Conservation (phyloP, 345 rosid genomes). For the Reutealis trisperma region DNA sequence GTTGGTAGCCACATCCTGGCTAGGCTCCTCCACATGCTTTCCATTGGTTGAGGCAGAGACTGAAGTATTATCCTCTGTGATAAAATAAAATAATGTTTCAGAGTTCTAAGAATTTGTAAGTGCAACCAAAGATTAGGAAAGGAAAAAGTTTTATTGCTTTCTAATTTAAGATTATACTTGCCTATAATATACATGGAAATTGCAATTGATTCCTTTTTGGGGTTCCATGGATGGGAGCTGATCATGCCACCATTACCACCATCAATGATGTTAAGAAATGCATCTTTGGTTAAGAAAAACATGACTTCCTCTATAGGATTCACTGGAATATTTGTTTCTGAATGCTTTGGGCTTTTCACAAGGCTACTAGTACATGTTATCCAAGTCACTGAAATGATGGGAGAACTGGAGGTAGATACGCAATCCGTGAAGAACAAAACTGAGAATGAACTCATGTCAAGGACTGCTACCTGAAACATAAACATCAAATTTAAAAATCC, state of each 20-base stretch:
- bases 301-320: slow-evolving; percentile 22
- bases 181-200: slow-evolving; percentile 34
- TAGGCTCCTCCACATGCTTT: slow-evolving; percentile 7
- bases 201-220: slow-evolving; percentile 26
- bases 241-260: slow-evolving; percentile 21
- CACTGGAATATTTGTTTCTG: slow-evolving; percentile 8
- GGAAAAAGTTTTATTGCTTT: not conserved
- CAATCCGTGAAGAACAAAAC: slow-evolving; percentile 25
- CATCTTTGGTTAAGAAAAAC: slow-evolving; percentile 29
- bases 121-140: not conserved
- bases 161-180: slow-evolving; percentile 23
- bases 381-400: slow-evolving; percentile 24
- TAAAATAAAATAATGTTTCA: not conserved
- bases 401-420: slow-evolving; percentile 20
- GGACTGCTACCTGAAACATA: slow-evolving; percentile 26
- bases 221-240: slow-evolving; percentile 19
- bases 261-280: slow-evolving; percentile 19
- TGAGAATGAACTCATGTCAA: slow-evolving; percentile 28
- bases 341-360: slow-evolving; percentile 18
- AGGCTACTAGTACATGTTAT: slow-evolving; percentile 4
- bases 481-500: slow-evolving; percentile 5
- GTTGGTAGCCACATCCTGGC: slow-evolving; percentile 3
- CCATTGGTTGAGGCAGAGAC: slow-evolving; percentile 1
- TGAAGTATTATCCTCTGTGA: slow-evolving; percentile 15
- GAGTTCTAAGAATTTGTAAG: not conserved